A percentile compares a stretch with the other conserved stretches of the same genome.
Conservation (phyloP, 164 flowering plant species). For the Nelumbo lutea region DNA sequence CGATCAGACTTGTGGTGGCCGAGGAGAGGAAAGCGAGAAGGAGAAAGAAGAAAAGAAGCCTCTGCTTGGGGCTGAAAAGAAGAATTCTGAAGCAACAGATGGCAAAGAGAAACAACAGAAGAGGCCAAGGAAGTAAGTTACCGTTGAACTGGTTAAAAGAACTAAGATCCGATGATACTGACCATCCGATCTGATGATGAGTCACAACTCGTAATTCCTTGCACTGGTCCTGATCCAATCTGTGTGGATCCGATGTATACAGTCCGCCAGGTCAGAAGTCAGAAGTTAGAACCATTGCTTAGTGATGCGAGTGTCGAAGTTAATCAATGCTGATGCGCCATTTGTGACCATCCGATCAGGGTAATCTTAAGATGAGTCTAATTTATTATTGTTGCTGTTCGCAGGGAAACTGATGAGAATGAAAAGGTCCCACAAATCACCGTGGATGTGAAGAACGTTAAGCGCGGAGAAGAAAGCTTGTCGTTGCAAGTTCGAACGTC, state of each 20-base stretch:
- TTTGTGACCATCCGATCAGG: background rate
- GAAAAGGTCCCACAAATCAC: conserved; percentile 39
- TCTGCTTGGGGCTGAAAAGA: conserved; percentile 34
- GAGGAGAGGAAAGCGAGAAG: conserved; percentile 16
- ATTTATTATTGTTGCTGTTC: background rate
- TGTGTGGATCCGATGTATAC: too few species aligned
- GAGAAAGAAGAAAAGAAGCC: conserved; percentile 43
- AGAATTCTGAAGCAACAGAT: conserved; percentile 24
- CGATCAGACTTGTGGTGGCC: conserved; percentile 1
- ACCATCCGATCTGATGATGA: too few species aligned
- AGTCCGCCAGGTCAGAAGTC: too few species aligned
- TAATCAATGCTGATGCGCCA: too few species aligned
- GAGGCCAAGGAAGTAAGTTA: conserved; percentile 32
- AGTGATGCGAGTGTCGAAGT: too few species aligned
- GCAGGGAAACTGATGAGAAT: conserved; percentile 37
- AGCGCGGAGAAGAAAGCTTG: conserved; percentile 27
- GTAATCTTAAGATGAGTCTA: too few species aligned
- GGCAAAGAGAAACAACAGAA: conserved; percentile 31
- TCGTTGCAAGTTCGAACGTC: conserved; percentile 44
- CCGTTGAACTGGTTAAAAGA: too few species aligned
- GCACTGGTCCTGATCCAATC: too few species aligned
- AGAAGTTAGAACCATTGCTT: too few species aligned
- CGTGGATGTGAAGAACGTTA: conserved; percentile 34
- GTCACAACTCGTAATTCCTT: too few species aligned
- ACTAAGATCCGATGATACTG: too few species aligned